Evolutionary conservation across 352 stramenopile species (phyloP), one percentile per base, ranked within the genome.

Genomic region (Pythium dissotocum): DNA sequence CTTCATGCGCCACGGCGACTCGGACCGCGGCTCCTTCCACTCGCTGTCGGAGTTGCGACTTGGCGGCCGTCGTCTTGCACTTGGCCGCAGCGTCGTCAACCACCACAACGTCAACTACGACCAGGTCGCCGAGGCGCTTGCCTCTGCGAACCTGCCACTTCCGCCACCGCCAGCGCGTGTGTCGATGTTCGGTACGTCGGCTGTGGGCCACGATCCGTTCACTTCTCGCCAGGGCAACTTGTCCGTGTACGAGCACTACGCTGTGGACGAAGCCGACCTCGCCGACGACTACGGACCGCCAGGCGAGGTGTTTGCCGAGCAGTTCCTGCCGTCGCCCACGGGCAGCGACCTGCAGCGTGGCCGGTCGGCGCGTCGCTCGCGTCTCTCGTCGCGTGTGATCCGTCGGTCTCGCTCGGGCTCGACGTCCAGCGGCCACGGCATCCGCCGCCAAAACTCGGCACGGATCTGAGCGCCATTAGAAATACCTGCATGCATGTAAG

Each of bases 161-260:
- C 69, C 63, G 3, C 63, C 69, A 16, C 63, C 82, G 2, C 82
- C 82, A n/a, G 76, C 75, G 56, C 82, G 82, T 66, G 82, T 90
- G 65, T 83, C 78, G 18, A 88, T 90, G 80, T 89, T 88, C 48
- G 82, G 82, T 63, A 71, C 63, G 4, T 59, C 69, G 35, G 62
- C 69, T 5, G 48, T 36, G 2, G 73, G 72, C 0, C 78, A 82
- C 58, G 82, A 90, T 51, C 80, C 79, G 61, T 90, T 90, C 65
- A 56, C 72, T 2, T 69, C 69, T 21, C 79, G 78, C 32, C 70
- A 62, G 12, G 58, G 68, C 24, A 61, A 64, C 6, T 77, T 79
- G 64, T 88, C 82, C 12, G 79, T 75, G 9, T 90, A 90, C 63
- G 79, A 90, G 59, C 76, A 88, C 75, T 90, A 85, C 62, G 82